Percentiles rank a stretch among this genome's conserved stretches.
These are phyloP conservation scores for Caryopteris hybrid DNA, from an alignment of 305 asterid genomes.

Conservation along the genomic window DNA sequence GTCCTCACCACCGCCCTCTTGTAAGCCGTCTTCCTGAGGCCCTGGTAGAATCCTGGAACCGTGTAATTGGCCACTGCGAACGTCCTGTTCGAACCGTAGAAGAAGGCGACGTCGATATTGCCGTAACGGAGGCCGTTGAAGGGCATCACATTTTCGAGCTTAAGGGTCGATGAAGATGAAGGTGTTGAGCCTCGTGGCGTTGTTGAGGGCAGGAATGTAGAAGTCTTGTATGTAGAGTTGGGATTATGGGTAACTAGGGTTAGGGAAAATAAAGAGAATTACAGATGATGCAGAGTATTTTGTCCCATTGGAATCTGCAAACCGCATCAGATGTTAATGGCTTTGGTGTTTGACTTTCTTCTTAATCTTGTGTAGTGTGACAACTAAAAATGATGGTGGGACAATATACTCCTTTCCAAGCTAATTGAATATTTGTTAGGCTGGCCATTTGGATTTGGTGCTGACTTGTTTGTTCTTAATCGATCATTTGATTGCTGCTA, in stretches of 20 bases:
- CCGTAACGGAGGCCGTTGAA: constrained; percentile 11
- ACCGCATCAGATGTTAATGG: too few species aligned
- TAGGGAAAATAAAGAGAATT: neutral
- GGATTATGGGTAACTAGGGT: constrained; percentile 1
- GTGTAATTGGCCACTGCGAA: neutral
- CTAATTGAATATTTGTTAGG: too few species aligned
- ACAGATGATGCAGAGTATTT: neutral
- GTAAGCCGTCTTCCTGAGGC: constrained; percentile 7
- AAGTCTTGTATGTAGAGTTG: neutral
- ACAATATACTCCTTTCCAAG: too few species aligned
- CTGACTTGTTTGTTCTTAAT: too few species aligned
- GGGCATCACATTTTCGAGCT: constrained; percentile 1
- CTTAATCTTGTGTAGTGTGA: too few species aligned
- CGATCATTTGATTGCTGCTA: too few species aligned
- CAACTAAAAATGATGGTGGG: too few species aligned
- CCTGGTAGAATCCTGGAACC: constrained; percentile 12
- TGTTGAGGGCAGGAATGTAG: constrained; percentile 1
- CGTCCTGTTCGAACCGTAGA: constrained; percentile 10
- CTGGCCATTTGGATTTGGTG: too few species aligned
- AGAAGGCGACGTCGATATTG: constrained; percentile 2
- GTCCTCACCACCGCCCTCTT: constrained; percentile 8
- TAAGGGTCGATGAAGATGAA: constrained; percentile 19
- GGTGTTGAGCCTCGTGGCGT: neutral
- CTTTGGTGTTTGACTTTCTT: too few species aligned
- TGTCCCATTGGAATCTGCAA: neutral